These are phyloP conservation scores for Pythium aquatile DNA, from an alignment of 352 stramenopile species.

Conservation along the genomic window DNA sequence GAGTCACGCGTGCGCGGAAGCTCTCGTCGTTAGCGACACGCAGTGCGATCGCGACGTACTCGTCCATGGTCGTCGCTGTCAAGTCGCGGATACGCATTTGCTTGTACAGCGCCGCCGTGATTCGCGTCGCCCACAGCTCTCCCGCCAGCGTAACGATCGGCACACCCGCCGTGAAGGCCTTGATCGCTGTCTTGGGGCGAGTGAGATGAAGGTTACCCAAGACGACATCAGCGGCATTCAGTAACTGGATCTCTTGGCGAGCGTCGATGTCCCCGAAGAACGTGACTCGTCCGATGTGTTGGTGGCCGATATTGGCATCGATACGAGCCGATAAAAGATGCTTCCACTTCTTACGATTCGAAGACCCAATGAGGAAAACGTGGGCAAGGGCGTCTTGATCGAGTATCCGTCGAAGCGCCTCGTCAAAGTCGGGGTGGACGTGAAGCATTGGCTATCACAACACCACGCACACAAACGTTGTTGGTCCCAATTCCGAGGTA, in stretches of 20 bases:
- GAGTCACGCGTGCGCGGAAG: constrained; percentile 49
- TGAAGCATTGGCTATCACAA: constrained; percentile 59
- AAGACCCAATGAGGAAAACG: constrained; percentile 58
- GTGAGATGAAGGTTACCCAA: constrained; percentile 59
- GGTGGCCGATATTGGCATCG: constrained; percentile 24
- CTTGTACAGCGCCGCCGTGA: constrained; percentile 64
- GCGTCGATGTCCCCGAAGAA: constrained; percentile 62
- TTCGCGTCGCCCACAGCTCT: constrained; percentile 57
- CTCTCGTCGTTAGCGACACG: constrained; percentile 42
- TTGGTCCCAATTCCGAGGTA: not conserved
- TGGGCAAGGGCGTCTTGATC: constrained; percentile 44
- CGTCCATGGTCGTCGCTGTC: constrained; percentile 39
- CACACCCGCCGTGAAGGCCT: constrained; percentile 57
- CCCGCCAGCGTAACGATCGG: constrained; percentile 64
- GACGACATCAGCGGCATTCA: constrained; percentile 56
- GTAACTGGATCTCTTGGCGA: constrained; percentile 50
- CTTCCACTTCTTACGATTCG: constrained; percentile 56
- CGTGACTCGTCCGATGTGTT: constrained; percentile 35
- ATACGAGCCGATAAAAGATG: constrained; percentile 47
- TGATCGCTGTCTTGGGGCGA: constrained; percentile 42
- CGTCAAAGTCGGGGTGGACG: constrained; percentile 74
- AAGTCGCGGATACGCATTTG: constrained; percentile 61
- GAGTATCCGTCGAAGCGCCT: constrained; percentile 45
- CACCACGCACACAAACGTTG: not conserved
- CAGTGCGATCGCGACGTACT: constrained; percentile 55